Evolutionary conservation across 768 basidiomycete species (phyloP).

Genomic region (Podaxis sp.): DNA sequence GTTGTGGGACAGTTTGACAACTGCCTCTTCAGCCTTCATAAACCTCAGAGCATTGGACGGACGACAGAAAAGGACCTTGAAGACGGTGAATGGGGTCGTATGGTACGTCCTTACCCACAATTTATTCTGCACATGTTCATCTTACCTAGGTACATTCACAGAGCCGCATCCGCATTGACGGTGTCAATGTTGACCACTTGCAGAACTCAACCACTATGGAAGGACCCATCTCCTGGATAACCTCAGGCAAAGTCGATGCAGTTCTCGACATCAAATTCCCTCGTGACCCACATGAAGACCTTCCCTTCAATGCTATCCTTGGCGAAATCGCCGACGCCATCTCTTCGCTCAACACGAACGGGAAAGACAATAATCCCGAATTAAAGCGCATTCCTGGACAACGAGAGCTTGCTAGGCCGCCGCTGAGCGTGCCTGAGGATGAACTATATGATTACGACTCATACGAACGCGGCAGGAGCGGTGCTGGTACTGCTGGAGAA

Average conservation of each 20-base stretch:
- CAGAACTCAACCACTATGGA: conserved; percentile 79
- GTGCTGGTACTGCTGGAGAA: conserved; percentile 22
- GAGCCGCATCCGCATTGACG: conserved; percentile 96
- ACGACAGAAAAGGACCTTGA: conserved; percentile 84
- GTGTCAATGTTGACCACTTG: conserved; percentile 93
- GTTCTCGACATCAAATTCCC: conserved; percentile 99
- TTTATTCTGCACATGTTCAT: neutral
- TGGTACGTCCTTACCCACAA: conserved; percentile 56
- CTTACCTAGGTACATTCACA: conserved; percentile 28
- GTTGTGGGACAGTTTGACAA: conserved; percentile 98
- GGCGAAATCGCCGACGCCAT: conserved; percentile 92
- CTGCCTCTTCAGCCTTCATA: conserved; percentile 94
- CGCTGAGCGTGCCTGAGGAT: conserved; percentile 55
- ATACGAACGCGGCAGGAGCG: conserved; percentile 23
- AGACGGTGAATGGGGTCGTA: conserved; percentile 82
- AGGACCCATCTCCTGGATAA: conserved; percentile 97
- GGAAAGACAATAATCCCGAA: conserved; percentile 33
- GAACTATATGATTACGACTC: conserved; percentile 18
- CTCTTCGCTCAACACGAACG: conserved; percentile 45
- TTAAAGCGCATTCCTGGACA: conserved; percentile 78
- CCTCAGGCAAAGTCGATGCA: conserved; percentile 93
- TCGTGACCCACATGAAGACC: conserved; percentile 65
- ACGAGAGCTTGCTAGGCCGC: conserved; percentile 82
- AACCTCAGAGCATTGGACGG: conserved; percentile 92
- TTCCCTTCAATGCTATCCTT: conserved; percentile 76